Conservation (phyloP, 2,329 filamentous ascomycete species). For the Pseudovirgaria hyperparasitica region DNA sequence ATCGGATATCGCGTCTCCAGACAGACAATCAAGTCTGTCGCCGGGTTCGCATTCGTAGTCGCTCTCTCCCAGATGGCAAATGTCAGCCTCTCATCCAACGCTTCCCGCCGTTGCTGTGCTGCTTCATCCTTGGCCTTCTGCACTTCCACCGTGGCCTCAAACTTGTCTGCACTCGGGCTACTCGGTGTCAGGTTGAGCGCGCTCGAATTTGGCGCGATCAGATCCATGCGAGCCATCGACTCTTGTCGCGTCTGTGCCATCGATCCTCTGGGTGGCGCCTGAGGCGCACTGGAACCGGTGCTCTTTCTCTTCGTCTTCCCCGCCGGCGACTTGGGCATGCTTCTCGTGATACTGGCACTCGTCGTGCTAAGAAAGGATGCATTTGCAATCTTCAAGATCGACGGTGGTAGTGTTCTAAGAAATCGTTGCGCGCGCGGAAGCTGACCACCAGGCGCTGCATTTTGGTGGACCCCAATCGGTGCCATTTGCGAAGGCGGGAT, state of each 20-base stretch:
- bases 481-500: slow-evolving; percentile 63
- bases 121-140: slow-evolving; percentile 47
- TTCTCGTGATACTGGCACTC: slow-evolving; percentile 66
- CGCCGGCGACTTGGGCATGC: slow-evolving; percentile 21
- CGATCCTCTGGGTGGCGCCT: slow-evolving; percentile 9
- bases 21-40: slow-evolving; percentile 84
- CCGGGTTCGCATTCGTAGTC: slow-evolving; percentile 83
- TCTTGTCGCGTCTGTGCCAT: slow-evolving; percentile 27
- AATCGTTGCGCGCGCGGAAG: slow-evolving; percentile 88
- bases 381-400: slow-evolving; percentile 86
- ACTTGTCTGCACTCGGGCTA: slow-evolving; percentile 17
- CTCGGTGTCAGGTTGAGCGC: slow-evolving; percentile 16
- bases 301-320: slow-evolving; percentile 14
- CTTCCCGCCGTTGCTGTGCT: slow-evolving; percentile 58
- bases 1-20: slow-evolving; percentile 83
- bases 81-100: slow-evolving; percentile 76
- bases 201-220: slow-evolving; percentile 27
- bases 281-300: slow-evolving; percentile 9
- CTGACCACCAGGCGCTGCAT: slow-evolving; percentile 66
- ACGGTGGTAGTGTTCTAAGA: slow-evolving; percentile 75
- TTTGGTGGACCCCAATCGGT: slow-evolving; percentile 48
- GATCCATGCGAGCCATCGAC: slow-evolving; percentile 38
- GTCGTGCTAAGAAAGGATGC: slow-evolving; percentile 91
- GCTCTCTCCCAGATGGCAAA: slow-evolving; percentile 91
- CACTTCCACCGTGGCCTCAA: slow-evolving; percentile 16